A percentile compares a stretch with the other conserved stretches of the same genome.
Conservation (phyloP, 2,329 filamentous ascomycete species). For the Fusarium haematococcum region DNA sequence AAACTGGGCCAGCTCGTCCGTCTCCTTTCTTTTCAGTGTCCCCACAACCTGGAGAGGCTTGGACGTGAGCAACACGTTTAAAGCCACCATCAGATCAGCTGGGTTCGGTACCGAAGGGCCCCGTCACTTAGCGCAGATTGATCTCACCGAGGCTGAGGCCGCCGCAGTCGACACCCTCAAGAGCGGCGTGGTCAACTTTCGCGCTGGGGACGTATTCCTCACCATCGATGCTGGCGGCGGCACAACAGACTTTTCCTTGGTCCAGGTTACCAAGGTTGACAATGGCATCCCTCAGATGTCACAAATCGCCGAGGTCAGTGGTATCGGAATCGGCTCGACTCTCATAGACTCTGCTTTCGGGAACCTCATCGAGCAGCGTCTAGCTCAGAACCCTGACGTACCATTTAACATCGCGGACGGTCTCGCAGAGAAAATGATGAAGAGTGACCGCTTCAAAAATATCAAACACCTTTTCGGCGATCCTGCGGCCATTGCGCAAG, state of each 20-base stretch:
- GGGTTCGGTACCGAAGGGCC: neutral
- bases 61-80: neutral
- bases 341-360: neutral
- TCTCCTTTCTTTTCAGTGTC: neutral
- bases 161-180: neutral
- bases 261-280: neutral
- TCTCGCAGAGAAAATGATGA: neutral
- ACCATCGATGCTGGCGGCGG: neutral
- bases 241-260: neutral
- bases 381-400: neutral
- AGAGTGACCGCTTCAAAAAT: neutral
- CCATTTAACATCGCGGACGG: neutral
- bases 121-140: neutral
- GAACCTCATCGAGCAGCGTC: neutral
- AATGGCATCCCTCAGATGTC: neutral
- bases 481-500: neutral
- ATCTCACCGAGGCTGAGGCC: neutral
- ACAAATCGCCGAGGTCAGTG: neutral
- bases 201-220: neutral
- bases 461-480: neutral
- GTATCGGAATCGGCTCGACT: neutral
- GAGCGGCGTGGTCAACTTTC: neutral
- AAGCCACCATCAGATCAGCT: neutral
- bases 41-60: neutral
- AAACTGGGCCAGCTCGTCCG: neutral